Evolutionary conservation across 768 basidiomycete genomes (phyloP).

Genomic region (Coprinellus micaceus): DNA sequence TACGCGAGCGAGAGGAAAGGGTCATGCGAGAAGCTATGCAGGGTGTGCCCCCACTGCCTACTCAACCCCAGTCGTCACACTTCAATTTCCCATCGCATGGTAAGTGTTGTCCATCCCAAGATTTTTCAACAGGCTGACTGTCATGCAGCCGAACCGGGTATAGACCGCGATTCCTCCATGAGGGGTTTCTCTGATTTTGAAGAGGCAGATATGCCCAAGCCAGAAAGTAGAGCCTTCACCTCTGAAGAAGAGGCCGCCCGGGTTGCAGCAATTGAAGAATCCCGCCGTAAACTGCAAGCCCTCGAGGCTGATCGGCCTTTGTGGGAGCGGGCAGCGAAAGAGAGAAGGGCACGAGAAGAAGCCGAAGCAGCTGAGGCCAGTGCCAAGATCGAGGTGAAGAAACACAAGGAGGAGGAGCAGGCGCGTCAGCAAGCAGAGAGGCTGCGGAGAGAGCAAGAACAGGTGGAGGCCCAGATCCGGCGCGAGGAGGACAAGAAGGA

Average conservation of each 20-base stretch:
- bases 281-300: conserved; percentile 63
- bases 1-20: conserved; percentile 32
- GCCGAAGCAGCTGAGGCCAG: conserved; percentile 35
- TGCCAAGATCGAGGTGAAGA: conserved; percentile 24
- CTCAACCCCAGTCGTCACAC: neutral
- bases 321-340: conserved; percentile 54
- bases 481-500: conserved; percentile 20
- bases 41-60: conserved; percentile 26
- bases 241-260: conserved; percentile 32
- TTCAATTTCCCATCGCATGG: neutral
- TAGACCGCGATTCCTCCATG: conserved; percentile 3
- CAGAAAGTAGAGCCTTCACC: conserved; percentile 29
- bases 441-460: conserved; percentile 17
- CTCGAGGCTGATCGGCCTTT: conserved; percentile 60
- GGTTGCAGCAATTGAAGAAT: conserved; percentile 52
- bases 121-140: neutral
- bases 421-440: conserved; percentile 10
- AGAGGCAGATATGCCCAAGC: conserved; percentile 39
- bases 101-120: neutral
- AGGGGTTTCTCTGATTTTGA: conserved; percentile 19
- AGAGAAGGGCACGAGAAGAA: conserved; percentile 39
- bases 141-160: neutral
- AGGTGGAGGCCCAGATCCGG: conserved; percentile 13
- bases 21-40: conserved; percentile 41
- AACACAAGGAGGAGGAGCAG: conserved; percentile 29